These are phyloP conservation scores for Pecoramyces ruminantium DNA, from an alignment of 192 early-diverging fungal genomes.

Conservation along the genomic window DNA sequence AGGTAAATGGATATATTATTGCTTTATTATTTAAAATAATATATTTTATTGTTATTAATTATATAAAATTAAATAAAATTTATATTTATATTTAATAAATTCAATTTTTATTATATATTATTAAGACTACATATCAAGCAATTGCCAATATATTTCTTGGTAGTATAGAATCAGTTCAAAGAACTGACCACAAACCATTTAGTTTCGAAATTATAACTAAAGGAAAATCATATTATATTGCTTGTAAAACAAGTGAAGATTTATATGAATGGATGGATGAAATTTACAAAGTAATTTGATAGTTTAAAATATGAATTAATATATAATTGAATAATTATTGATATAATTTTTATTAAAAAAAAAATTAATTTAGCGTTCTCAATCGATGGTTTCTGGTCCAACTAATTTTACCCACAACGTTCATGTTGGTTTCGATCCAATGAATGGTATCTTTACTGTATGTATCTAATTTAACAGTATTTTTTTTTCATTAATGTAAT, in stretches of 20 bases:
- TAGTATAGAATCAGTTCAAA: neutral
- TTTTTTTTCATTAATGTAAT: too few species aligned
- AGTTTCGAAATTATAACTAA: conserved; percentile 6
- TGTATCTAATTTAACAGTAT: too few species aligned
- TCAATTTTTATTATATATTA: too few species aligned
- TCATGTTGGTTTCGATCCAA: conserved; percentile 36
- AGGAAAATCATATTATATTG: conserved; percentile 7
- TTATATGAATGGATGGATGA: conserved; percentile 9
- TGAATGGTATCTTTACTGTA: conserved; percentile 17
- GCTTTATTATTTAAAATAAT: too few species aligned
- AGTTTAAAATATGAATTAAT: too few species aligned
- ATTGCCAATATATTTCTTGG: neutral
- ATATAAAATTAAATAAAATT: too few species aligned
- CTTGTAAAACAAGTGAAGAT: conserved; percentile 11
- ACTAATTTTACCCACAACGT: conserved; percentile 38
- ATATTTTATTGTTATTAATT: too few species aligned
- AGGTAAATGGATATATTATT: too few species aligned
- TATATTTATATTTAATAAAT: too few species aligned
- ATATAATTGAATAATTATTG: too few species aligned
- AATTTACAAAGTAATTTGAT: conserved; percentile 6
- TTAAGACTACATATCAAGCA: neutral
- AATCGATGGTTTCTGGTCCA: conserved; percentile 21
- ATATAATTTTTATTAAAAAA: too few species aligned
- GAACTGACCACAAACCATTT: conserved; percentile 3
- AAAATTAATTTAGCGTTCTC: neutral